phyloP scores from a whole-genome alignment of 1,139 yeast species.

The Saccharomyces hybrid region DNA sequence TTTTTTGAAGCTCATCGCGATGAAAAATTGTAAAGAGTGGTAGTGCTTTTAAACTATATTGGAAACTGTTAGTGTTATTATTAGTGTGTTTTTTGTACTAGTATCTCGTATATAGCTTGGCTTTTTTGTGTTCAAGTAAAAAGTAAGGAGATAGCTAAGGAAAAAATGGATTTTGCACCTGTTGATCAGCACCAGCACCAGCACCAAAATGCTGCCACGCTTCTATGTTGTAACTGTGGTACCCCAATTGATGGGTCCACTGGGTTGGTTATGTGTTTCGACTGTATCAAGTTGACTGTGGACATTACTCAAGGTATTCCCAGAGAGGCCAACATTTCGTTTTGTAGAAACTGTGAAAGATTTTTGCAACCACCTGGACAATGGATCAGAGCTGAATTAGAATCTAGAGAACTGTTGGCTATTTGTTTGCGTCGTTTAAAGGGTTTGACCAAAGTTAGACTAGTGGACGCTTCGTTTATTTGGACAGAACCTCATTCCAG shows the following conservation, averaged over 20 bases:
- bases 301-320: conserved; percentile 96
- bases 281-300: conserved; percentile 87
- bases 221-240: conserved; percentile 97
- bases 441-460: conserved; percentile 80
- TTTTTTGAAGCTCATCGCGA: conserved; percentile 1
- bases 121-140: background rate
- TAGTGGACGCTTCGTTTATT: conserved; percentile 87
- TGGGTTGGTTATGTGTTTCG: conserved; percentile 94
- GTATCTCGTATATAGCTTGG: background rate
- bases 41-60: background rate
- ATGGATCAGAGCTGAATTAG: conserved; percentile 87
- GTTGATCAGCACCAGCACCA: conserved; percentile 23
- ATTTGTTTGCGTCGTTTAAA: conserved; percentile 79
- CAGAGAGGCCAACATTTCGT: conserved; percentile 83
- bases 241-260: conserved; percentile 93
- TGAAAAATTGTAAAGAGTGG: background rate
- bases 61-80: background rate
- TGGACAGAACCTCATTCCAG: conserved; percentile 99
- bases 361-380: conserved; percentile 90
- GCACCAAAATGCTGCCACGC: conserved; percentile 58
- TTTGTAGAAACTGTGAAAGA: conserved; percentile 95
- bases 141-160: background rate
- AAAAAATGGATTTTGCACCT: conserved; percentile 24
- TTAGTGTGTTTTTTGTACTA: background rate
- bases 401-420: conserved; percentile 86